Base-by-base conservation (phyloP, 106 monocot species). In the Triglochin maritima region DNA sequence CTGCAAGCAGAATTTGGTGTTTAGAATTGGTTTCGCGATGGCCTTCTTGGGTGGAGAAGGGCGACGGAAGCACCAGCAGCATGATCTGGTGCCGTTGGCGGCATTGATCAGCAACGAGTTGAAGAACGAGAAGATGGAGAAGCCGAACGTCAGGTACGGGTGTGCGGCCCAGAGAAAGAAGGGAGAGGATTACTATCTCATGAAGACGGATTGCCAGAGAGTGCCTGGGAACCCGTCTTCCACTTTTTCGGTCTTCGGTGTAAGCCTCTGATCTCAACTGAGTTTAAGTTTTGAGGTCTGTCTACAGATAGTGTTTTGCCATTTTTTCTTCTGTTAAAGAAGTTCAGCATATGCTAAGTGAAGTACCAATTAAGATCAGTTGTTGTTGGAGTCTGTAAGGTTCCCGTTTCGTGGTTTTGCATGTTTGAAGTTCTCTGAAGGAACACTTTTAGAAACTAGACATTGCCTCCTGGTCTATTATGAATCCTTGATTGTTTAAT, bases 171-270 rank as follows among this genome's bases (percentile, higher is more conserved):
- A 70, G 77, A 49, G 64, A 3, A 77, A 59, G 70, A 77, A 70
- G 43, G 77, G 77, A 45, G 77, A 77, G 50, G 77, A 77, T 14
- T 65, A 47, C 43, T 64, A 48, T 44, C 63, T 77, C 57, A 57
- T 77, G 64, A 70, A 70, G 57, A 64, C 64, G 56, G 77, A 77
- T 17, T 77, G 77, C 70, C 70, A 58, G 63, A 49, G 77, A 2
- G 55, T 70, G 11, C 57, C 69, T 10, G 77, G 77, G 13, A 59
- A 70, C 49, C 63, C 69, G n/a, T 56, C 69, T 57, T 63, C 77
- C 70, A 65, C 77, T 9, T 77, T 77, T 65, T 69, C 77, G 14
- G 62, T 70, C 43, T 77, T 77, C 47, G 77, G 61, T 46, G 77
- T 77, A 57, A 50, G 52, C 52, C 52, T 52, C 52, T 52, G 9